Base-by-base conservation (phyloP, 306 rosid genomes). In the Prunus dulcis region DNA sequence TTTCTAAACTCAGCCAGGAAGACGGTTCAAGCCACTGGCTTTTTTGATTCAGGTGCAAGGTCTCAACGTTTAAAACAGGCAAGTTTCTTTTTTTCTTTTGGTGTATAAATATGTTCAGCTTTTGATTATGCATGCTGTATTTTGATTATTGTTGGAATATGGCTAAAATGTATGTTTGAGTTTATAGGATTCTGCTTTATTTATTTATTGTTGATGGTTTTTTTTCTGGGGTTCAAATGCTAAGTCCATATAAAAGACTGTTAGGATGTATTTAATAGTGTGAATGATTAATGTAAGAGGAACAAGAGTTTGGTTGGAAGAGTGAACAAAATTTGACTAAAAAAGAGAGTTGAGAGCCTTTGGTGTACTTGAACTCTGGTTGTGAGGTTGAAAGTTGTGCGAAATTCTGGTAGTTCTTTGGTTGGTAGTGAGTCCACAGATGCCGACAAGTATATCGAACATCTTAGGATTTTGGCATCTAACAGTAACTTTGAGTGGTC, bases 1-100 rank as follows among this genome's bases (percentile, higher is more conserved):
- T 93, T 91, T 84, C 79, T 88, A 2, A 76, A 69, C 60, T 67
- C 50, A 51, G 84, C 66, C 2, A 81, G 83, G 71, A 82, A 78
- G 80, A 85, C 71, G 71, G 17, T 76, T 60, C 53, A 51, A 76
- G 67, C 15, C 6, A 68, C 68, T 71, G 52, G 23, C 23, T 34
- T 4, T 43, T 76, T 82, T 32, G 38, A 27, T 60, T 57, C 63
- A 13, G n/a, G 11, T 72, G 34, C 22, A 14, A 34, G 20, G 57
- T 55, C 84, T 66, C 85, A 89, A 25, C 60, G 50, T 65, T 13
- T 71, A 18, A 55, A 64, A 43, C 82, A 83, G 87, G 91, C 71
- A 80, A 76, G 90, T 52, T 63, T 63, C 20, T 28, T 18, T 7
- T 30, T 28, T 13, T 9, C 15, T 30, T 38, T 38, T 38, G 9